Percentiles rank a stretch among this genome's conserved stretches.
Conservation (phyloP, 805 yeast genomes). For the Kuraishia cidri region DNA sequence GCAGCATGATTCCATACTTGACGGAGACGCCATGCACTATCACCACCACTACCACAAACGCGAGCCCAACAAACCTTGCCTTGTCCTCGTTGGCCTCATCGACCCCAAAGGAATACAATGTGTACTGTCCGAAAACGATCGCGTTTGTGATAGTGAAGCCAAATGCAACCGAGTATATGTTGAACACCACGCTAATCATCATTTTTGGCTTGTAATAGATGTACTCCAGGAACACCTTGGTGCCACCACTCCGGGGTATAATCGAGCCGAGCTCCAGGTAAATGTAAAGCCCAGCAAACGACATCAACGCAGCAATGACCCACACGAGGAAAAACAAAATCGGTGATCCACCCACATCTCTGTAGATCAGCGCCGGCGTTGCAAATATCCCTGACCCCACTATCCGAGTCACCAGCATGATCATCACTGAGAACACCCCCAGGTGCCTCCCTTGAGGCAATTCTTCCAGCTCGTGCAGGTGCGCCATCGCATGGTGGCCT, state of each 20-base stretch:
- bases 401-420: constrained; percentile 58
- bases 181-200: constrained; percentile 37
- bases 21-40: constrained; percentile 51
- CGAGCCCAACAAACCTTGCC: constrained; percentile 32
- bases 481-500: constrained; percentile 1
- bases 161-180: constrained; percentile 35
- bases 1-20: constrained; percentile 48
- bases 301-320: constrained; percentile 50
- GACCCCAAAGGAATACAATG: constrained; percentile 32
- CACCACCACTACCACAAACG: constrained; percentile 24
- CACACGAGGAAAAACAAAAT: constrained; percentile 52
- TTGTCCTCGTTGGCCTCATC: constrained; percentile 25
- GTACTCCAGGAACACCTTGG: constrained; percentile 62
- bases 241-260: constrained; percentile 70
- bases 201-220: constrained; percentile 53
- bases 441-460: constrained; percentile 70
- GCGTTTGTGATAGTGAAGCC: constrained; percentile 44
- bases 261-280: constrained; percentile 65
- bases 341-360: constrained; percentile 62
- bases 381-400: constrained; percentile 77
- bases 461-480: constrained; percentile 25
- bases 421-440: constrained; percentile 58
- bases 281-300: constrained; percentile 60
- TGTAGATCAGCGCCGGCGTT: constrained; percentile 56
- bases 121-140: constrained; percentile 46